These are phyloP conservation scores for Rhododendron mucronatum DNA, from an alignment of 148 eudicot species.

Conservation along the genomic window DNA sequence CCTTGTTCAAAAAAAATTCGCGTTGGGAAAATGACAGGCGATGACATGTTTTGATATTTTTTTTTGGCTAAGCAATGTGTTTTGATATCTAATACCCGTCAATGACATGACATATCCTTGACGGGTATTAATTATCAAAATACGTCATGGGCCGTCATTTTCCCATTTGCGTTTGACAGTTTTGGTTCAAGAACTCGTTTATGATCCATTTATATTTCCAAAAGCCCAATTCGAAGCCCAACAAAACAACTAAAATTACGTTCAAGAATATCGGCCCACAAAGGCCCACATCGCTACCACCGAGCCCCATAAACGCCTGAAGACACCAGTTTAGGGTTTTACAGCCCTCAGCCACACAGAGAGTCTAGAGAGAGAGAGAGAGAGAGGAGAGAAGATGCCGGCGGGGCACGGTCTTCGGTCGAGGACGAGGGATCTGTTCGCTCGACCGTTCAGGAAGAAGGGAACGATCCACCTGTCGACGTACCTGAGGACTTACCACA, in stretches of 20 bases:
- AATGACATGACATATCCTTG: too few relatives aligned
- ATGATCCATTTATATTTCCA: not conserved
- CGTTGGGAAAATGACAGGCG: not conserved
- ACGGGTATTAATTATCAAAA: too few relatives aligned
- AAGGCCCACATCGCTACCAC: not conserved
- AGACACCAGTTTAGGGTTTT: not conserved
- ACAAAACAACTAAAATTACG: not conserved
- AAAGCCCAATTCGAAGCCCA: not conserved
- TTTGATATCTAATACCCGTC: too few relatives aligned
- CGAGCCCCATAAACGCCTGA: not conserved
- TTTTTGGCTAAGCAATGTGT: too few relatives aligned
- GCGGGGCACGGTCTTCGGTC: slow-evolving; percentile 36
- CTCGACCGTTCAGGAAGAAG: slow-evolving; percentile 35
- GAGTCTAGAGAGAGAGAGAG: not conserved
- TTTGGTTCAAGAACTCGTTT: too few relatives aligned
- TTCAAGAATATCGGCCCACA: not conserved
- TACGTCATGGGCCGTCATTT: too few relatives aligned
- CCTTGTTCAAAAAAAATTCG: too few relatives aligned
- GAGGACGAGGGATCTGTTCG: slow-evolving; percentile 33
- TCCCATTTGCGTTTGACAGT: too few relatives aligned
- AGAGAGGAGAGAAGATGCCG: slow-evolving; percentile 22
- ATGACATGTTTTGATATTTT: too few relatives aligned
- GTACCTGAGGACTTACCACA: slow-evolving; percentile 27
- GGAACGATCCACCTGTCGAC: slow-evolving; percentile 30
- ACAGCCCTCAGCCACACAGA: not conserved